These are phyloP conservation scores for Debaryomyces hansenii DNA, from an alignment of 805 yeast genomes.

Conservation along the genomic window DNA sequence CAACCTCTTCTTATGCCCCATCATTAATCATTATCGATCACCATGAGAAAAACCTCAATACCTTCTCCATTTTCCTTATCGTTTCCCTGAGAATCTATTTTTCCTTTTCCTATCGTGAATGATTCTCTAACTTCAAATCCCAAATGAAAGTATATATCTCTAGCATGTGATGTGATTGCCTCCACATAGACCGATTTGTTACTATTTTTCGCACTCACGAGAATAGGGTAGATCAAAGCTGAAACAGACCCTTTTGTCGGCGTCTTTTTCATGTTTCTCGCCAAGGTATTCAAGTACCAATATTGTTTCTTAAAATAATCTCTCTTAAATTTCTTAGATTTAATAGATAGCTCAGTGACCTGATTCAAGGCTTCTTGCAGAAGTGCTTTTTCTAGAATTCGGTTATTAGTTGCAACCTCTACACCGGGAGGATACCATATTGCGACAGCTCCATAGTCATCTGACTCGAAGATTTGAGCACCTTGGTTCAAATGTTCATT, in stretches of 20 bases:
- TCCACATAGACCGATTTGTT: constrained; percentile 5
- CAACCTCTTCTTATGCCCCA: no score
- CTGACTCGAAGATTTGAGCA: constrained; percentile 2
- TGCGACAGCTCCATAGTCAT: constrained; percentile 8
- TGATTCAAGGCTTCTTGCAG: no score
- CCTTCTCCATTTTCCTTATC: constrained; percentile 1
- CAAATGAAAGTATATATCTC: constrained; percentile 6
- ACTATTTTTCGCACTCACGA: constrained; percentile 3
- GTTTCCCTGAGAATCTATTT: neutral
- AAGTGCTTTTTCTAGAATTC: no score
- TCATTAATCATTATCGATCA: neutral
- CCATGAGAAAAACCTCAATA: neutral
- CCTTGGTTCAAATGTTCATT: constrained; percentile 1
- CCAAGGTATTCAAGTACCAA: constrained; percentile 9
- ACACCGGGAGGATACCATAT: constrained; percentile 10
- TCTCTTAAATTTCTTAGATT: neutral
- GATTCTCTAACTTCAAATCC: constrained; percentile 4
- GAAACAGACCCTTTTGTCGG: constrained; percentile 6
- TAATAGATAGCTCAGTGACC: no score
- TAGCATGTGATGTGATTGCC: constrained; percentile 7
- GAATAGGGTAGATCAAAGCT: constrained; percentile 2
- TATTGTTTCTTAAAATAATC: constrained; percentile 1
- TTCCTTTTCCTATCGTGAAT: constrained; percentile 1
- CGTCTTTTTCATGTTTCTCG: constrained; percentile 5
- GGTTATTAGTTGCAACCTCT: neutral